phyloP scores from a whole-genome alignment of 495 filamentous ascomycete species.

The Chaetomium cochliodes region DNA sequence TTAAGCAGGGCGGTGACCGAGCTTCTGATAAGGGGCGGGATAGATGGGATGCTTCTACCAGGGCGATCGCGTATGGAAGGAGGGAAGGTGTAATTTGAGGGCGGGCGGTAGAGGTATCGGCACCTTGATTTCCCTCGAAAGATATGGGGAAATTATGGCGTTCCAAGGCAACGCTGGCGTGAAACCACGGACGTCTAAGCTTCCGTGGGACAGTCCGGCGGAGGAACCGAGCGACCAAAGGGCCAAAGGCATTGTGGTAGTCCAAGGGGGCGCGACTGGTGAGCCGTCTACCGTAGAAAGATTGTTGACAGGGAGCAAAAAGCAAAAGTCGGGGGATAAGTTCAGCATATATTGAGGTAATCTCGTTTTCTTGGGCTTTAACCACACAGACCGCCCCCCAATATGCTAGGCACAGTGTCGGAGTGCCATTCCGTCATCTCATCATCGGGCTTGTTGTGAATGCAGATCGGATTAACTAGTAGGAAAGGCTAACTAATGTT shows the following conservation, averaged over 20 bases:
- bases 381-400: too few species aligned
- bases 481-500: too few species aligned
- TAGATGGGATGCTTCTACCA: slow-evolving; percentile 6
- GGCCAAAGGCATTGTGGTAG: slow-evolving; percentile 3
- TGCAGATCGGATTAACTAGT: too few species aligned
- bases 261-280: not conserved
- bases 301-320: not conserved
- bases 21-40: not conserved
- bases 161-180: not conserved
- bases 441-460: too few species aligned
- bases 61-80: slow-evolving; percentile 5
- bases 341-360: too few species aligned
- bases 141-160: not conserved
- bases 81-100: slow-evolving; percentile 5
- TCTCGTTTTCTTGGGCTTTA: too few species aligned
- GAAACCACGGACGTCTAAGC: slow-evolving; percentile 3
- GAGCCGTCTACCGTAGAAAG: not conserved
- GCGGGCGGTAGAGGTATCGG: not conserved
- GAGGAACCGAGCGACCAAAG: not conserved
- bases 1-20: slow-evolving; percentile 4
- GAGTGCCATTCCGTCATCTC: too few species aligned
- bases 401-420: too few species aligned
- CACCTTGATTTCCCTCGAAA: not conserved
- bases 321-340: too few species aligned
- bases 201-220: not conserved